phyloP scores from a whole-genome alignment of 257 asterid genomes.

The Leonotis leonurus region DNA sequence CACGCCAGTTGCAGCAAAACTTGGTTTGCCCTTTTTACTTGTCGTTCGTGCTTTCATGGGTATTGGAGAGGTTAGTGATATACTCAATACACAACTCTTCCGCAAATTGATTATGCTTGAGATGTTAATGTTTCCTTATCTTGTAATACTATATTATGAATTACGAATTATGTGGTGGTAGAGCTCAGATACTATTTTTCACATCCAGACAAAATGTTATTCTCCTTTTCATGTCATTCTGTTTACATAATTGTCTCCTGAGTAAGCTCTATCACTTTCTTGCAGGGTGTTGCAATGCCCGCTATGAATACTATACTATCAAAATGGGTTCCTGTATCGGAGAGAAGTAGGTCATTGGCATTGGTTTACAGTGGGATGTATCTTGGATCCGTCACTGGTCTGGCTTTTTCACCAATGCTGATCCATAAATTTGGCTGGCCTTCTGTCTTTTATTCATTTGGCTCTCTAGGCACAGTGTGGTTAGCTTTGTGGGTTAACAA shows the following conservation, averaged over 20 bases:
- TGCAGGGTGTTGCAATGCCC: slow-evolving; percentile 98
- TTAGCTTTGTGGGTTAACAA: slow-evolving; percentile 59
- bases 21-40: slow-evolving; percentile 78
- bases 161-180: neutral
- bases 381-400: slow-evolving; percentile 87
- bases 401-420: slow-evolving; percentile 81
- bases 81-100: neutral
- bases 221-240: neutral
- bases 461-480: slow-evolving; percentile 87
- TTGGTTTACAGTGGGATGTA: slow-evolving; percentile 95
- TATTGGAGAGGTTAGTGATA: slow-evolving; percentile 69
- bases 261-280: slow-evolving; percentile 13
- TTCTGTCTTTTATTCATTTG: slow-evolving; percentile 81
- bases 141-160: slow-evolving; percentile 2
- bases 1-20: slow-evolving; percentile 78
- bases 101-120: neutral
- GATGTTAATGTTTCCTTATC: neutral
- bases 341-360: slow-evolving; percentile 92
- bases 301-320: slow-evolving; percentile 88
- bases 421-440: slow-evolving; percentile 92
- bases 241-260: neutral
- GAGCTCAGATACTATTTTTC: too few relatives aligned
- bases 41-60: slow-evolving; percentile 94
- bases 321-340: slow-evolving; percentile 90
- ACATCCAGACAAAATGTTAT: neutral